phyloP scores from a whole-genome alignment of 2,329 filamentous ascomycete genomes.

The Clathrospora elynae region DNA sequence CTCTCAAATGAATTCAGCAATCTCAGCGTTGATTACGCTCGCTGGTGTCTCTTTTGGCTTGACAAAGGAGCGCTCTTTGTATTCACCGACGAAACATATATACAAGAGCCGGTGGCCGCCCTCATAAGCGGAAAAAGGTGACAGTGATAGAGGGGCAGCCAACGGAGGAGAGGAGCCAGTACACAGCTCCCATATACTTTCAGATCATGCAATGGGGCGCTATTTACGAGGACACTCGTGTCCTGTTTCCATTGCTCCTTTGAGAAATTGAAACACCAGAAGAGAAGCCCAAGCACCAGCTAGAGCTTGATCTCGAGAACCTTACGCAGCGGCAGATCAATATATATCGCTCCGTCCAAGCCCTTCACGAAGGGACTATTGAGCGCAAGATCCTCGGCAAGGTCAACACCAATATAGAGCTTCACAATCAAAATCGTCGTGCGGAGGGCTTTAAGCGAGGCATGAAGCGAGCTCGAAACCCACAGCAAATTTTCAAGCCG shows the following conservation, averaged over 20 bases:
- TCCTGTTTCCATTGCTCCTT: background rate
- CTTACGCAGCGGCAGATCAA: background rate
- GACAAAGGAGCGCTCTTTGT: background rate
- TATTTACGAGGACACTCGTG: background rate
- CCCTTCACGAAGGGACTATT: background rate
- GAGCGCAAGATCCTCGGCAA: background rate
- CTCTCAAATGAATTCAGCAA: too few relatives aligned
- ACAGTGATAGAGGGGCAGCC: background rate
- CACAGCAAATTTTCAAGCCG: too few relatives aligned
- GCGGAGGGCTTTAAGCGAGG: too few relatives aligned
- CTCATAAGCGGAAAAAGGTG: background rate
- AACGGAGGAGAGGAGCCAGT: background rate
- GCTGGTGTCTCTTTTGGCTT: background rate
- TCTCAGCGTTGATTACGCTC: background rate
- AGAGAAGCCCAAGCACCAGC: background rate
- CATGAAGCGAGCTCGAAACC: too few relatives aligned
- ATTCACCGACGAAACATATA: background rate
- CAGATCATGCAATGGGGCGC: background rate
- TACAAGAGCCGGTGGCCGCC: background rate
- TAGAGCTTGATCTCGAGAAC: background rate
- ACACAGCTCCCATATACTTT: background rate
- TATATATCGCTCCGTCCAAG: background rate
- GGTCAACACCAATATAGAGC: too few relatives aligned
- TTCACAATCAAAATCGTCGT: too few relatives aligned
- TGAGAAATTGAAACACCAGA: background rate